Percentiles rank a stretch among this genome's conserved stretches.
phyloP scores from a whole-genome alignment of 1,284 basidiomycete genomes.

The Fomitopsis palustris region DNA sequence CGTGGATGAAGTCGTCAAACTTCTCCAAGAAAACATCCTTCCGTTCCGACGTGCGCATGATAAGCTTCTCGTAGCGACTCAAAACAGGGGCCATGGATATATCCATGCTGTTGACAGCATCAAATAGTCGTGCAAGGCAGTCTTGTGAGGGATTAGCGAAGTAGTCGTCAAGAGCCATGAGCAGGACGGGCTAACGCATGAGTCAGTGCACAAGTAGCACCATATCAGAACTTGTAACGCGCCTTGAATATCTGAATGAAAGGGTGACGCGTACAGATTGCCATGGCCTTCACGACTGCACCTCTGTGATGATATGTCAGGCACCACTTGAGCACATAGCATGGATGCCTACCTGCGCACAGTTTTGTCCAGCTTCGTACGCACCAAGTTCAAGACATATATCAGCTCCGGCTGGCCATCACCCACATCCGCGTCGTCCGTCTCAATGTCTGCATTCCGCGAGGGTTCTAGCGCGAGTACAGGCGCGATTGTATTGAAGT shows the following conservation, averaged over 20 bases:
- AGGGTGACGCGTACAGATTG: conserved; percentile 92
- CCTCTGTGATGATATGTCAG: conserved; percentile 52
- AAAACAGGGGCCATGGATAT: conserved; percentile 77
- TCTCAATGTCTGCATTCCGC: conserved; percentile 27
- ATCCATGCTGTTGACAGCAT: conserved; percentile 91
- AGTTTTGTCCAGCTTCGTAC: conserved; percentile 91
- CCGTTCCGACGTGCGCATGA: conserved; percentile 87
- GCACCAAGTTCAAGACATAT: conserved; percentile 93
- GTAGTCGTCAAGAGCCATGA: conserved; percentile 96
- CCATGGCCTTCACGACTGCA: conserved; percentile 93
- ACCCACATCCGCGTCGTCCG: conserved; percentile 26
- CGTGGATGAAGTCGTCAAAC: conserved; percentile 40
- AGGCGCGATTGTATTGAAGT: conserved; percentile 81
- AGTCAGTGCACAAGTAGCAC: background rate
- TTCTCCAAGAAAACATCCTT: conserved; percentile 92
- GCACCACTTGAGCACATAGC: background rate
- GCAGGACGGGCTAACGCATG: conserved; percentile 71
- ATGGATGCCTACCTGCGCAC: conserved; percentile 64
- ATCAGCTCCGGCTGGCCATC: conserved; percentile 57
- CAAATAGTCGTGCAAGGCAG: conserved; percentile 85
- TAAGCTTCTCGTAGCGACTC: conserved; percentile 79
- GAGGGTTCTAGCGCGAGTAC: conserved; percentile 70
- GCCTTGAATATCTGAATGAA: conserved; percentile 99
- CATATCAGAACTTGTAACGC: conserved; percentile 16
- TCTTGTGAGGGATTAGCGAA: conserved; percentile 86